Evolutionary conservation across 2,329 filamentous ascomycete species (phyloP), one percentile per base, ranked within the genome.

Genomic region (Xylaria digitata): DNA sequence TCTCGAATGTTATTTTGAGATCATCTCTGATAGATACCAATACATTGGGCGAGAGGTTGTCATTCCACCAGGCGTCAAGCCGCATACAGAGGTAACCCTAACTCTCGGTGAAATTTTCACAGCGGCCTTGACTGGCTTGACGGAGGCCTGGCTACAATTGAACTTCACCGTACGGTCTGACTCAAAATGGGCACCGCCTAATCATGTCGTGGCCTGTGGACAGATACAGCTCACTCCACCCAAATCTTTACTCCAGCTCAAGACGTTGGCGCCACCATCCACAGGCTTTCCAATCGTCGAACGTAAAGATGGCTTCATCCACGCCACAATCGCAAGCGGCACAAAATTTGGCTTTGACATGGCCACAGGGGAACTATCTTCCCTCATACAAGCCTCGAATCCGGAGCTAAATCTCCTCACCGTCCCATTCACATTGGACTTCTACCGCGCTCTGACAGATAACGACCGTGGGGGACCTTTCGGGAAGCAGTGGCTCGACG

Each of bases 391-490:
- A 13, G 70, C 75, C 1, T 58, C 66, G 2, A 61, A 70, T 2
- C 73, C 75, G 0, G 54, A 74, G 7, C 63, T 68, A 26, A 83
- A 84, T 69, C 73, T 85, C 32, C 79, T 87, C 55, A 81, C 80
- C 3, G 74, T 81, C 34, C 82, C 84, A 0, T 72, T 84, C 2
- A 70, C 77, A 1, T 80, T 89, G 46, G 82, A 83, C 68, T 86
- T 92, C 75, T 91, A 89, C 80, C 88, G 89, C 45, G 86, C 90
- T 0, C 82, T 85, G 43, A 91, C 89, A 0, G 88, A 91, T 78
- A 91, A 91, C 74, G 89, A 92, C 74, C 80, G 82, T 3, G 84
- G 84, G 0, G 80, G 81, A 6, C 78, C 81, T 17, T 86, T 87
- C 69, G 88, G 87, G 0, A 79, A 82, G 58, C 83, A 89, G 67